Evolutionary conservation across 164 flowering plant genomes (phyloP).

Genomic region (Dillenia turbinata): DNA sequence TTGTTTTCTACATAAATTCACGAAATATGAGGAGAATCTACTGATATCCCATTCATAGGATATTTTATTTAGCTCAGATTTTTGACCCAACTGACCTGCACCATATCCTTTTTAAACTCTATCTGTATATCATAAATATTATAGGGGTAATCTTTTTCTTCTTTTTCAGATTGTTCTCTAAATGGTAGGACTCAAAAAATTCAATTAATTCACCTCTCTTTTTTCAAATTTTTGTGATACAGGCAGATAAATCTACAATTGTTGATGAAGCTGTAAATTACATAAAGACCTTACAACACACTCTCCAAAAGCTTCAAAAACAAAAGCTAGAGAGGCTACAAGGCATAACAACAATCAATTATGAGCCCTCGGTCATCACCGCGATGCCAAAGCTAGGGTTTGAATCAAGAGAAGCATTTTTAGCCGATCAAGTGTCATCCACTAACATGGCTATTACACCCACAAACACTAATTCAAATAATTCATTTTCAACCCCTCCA

Average conservation of each 20-base stretch:
- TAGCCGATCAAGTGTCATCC: slow-evolving; percentile 55
- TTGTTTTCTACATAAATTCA: no score
- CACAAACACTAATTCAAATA: slow-evolving; percentile 8
- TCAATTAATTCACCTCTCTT: background rate
- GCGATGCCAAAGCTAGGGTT: slow-evolving; percentile 8
- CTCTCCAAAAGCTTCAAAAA: slow-evolving; percentile 53
- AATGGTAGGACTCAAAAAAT: no score
- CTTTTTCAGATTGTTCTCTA: background rate
- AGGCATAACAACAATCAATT: slow-evolving; percentile 8
- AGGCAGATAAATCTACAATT: slow-evolving; percentile 87
- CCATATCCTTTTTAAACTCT: no score
- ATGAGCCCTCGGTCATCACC: slow-evolving; percentile 13
- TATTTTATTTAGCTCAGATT: no score
- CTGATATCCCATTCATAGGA: no score
- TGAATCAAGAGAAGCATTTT: slow-evolving; percentile 47
- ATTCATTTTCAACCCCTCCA: slow-evolving; percentile 5
- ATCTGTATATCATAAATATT: background rate
- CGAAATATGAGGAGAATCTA: no score
- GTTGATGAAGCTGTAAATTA: slow-evolving; percentile 86
- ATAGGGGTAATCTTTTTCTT: background rate
- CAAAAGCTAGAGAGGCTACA: slow-evolving; percentile 52
- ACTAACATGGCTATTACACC: slow-evolving; percentile 7
- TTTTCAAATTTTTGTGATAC: slow-evolving; percentile 5
- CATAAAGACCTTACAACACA: slow-evolving; percentile 52
- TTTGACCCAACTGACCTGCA: no score